phyloP scores from a whole-genome alignment of 169 alveolate species.

The Toxoplasma gondii region DNA sequence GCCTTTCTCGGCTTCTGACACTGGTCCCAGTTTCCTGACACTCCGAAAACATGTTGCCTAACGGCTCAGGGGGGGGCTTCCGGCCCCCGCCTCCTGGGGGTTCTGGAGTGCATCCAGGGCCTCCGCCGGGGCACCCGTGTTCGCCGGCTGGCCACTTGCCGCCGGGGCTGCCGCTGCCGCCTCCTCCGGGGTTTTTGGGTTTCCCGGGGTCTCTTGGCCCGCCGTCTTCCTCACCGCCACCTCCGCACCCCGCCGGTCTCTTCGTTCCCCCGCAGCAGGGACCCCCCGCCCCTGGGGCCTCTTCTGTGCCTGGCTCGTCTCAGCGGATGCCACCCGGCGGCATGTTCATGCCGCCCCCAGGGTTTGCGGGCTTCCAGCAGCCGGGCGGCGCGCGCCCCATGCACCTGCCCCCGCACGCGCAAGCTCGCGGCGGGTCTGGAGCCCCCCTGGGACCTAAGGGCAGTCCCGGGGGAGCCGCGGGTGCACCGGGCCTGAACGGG shows the following conservation, averaged over 20 bases:
- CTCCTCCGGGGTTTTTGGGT: background rate
- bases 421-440: no score
- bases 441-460: background rate
- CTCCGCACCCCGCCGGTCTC: background rate
- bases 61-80: background rate
- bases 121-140: background rate
- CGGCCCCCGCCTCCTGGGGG: conserved; percentile 17
- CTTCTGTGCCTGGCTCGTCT: background rate
- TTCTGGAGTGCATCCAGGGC: background rate
- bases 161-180: background rate
- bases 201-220: background rate
- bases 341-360: background rate
- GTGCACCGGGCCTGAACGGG: no score
- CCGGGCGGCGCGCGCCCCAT: background rate
- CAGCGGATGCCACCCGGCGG: background rate
- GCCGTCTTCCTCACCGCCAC: background rate
- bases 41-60: background rate
- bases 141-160: background rate
- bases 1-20: no score
- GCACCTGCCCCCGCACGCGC: background rate
- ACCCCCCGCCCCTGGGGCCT: background rate
- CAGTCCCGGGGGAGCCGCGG: background rate
- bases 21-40: no score
- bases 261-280: background rate
- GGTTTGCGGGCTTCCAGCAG: background rate